A percentile compares a stretch with the other conserved stretches of the same genome.
Evolutionary conservation across 768 basidiomycete genomes (phyloP).

Genomic region (Agrocybe pediades): DNA sequence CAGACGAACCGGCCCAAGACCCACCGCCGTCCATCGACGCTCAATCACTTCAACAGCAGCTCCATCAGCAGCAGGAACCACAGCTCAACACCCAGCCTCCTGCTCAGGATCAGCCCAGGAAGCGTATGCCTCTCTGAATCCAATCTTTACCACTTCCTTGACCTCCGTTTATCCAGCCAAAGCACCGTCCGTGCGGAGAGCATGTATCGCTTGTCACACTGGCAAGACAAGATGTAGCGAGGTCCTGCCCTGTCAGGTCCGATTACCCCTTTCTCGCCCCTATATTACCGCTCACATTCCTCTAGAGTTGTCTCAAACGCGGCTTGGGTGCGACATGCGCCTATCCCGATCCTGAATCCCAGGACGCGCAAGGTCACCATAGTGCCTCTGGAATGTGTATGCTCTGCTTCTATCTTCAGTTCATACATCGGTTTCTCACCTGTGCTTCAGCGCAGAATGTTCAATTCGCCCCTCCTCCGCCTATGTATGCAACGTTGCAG

Average conservation of each 20-base stretch:
- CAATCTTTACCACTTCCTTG: constrained; percentile 7
- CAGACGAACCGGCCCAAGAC: constrained; percentile 65
- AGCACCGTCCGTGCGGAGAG: constrained; percentile 79
- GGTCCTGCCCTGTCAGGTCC: constrained; percentile 78
- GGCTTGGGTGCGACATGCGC: constrained; percentile 70
- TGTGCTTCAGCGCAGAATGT: constrained; percentile 30
- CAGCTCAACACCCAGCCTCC: constrained; percentile 27
- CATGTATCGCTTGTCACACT: constrained; percentile 79
- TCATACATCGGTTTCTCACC: constrained; percentile 11
- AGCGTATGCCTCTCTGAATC: constrained; percentile 50
- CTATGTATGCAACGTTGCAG: constrained; percentile 50
- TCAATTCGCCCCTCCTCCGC: constrained; percentile 47
- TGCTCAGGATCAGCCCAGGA: constrained; percentile 48
- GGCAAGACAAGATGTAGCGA: constrained; percentile 86
- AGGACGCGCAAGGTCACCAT: constrained; percentile 45
- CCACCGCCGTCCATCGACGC: constrained; percentile 58
- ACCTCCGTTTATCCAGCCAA: constrained; percentile 52
- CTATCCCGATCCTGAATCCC: constrained; percentile 77
- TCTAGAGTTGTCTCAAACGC: constrained; percentile 79
- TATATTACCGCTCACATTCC: constrained; percentile 1
- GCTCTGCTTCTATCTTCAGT: neutral
- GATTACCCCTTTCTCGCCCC: constrained; percentile 8
- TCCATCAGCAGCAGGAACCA: constrained; percentile 38
- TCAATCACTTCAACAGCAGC: constrained; percentile 58
- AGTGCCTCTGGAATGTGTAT: constrained; percentile 39